phyloP scores from a whole-genome alignment of 306 rosid species.

The Oxytropis ochrocephala region DNA sequence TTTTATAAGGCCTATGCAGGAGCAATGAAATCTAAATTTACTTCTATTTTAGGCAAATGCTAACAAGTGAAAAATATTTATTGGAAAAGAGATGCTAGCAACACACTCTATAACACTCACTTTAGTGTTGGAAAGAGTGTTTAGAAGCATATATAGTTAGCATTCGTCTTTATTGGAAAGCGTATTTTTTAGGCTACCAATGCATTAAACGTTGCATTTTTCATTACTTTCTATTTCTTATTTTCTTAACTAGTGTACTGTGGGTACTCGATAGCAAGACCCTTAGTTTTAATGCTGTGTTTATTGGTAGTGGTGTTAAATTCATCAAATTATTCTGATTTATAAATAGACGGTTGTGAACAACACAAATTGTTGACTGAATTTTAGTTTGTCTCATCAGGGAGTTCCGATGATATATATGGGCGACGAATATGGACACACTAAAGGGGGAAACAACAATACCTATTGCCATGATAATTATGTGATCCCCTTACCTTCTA shows the following conservation, averaged over 20 bases:
- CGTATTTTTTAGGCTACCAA: too few species aligned
- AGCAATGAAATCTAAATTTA: too few species aligned
- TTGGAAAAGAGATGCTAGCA: too few species aligned
- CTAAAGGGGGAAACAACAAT: constrained; percentile 98
- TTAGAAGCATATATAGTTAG: too few species aligned
- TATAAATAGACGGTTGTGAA: not conserved
- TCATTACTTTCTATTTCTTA: not conserved
- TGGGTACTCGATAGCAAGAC: not conserved
- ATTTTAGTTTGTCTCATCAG: constrained; percentile 34
- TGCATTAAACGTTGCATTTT: too few species aligned
- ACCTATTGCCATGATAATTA: constrained; percentile 92
- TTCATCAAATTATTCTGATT: not conserved
- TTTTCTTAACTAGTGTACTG: not conserved
- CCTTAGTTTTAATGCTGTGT: not conserved
- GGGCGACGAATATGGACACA: constrained; percentile 99
- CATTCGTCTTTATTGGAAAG: too few species aligned
- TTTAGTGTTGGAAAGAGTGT: too few species aligned
- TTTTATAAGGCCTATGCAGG: too few species aligned
- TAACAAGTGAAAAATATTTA: too few species aligned
- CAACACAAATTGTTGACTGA: constrained; percentile 7
- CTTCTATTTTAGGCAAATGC: too few species aligned
- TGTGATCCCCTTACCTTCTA: constrained; percentile 44
- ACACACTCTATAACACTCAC: too few species aligned
- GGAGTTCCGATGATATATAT: constrained; percentile 91
- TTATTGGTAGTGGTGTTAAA: not conserved